Conservation (phyloP, 768 basidiomycete species). For the Termitomyces sp. region DNA sequence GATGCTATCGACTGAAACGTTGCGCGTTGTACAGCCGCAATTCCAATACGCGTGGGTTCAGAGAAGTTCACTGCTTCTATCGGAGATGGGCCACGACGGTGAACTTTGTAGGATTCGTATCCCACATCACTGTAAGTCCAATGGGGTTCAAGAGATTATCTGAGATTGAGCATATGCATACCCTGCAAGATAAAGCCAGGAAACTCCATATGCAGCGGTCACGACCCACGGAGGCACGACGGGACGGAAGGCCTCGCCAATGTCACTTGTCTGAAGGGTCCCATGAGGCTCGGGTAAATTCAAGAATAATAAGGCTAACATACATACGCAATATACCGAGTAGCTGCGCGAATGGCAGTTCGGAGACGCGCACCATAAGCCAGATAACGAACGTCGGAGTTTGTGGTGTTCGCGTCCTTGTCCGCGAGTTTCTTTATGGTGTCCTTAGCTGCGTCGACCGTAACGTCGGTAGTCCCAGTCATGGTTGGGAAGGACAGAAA, state of each 20-base stretch:
- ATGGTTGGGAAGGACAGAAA: conserved; percentile 15
- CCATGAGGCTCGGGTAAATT: conserved; percentile 14
- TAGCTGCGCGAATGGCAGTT: conserved; percentile 65
- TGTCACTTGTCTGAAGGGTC: conserved; percentile 59
- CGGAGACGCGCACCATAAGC: conserved; percentile 76
- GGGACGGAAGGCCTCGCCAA: conserved; percentile 81
- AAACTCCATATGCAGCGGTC: conserved; percentile 73
- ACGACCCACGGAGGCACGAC: conserved; percentile 70
- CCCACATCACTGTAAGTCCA: conserved; percentile 51
- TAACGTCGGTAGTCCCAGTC: conserved; percentile 26
- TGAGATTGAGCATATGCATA: conserved; percentile 13
- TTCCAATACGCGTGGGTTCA: conserved; percentile 60
- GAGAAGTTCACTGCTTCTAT: conserved; percentile 66
- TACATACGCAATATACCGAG: conserved; percentile 78
- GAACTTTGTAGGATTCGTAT: conserved; percentile 79
- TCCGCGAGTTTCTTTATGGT: conserved; percentile 58
- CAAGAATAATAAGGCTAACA: conserved; percentile 16
- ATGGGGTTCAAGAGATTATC: not conserved
- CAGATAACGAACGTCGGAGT: conserved; percentile 66
- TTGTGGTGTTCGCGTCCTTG: conserved; percentile 57
- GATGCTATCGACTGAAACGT: conserved; percentile 80
- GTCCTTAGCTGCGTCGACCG: conserved; percentile 37
- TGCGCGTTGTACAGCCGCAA: conserved; percentile 72
- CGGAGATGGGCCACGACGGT: conserved; percentile 59
- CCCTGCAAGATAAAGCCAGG: conserved; percentile 75